Evolutionary conservation across 306 rosid genomes (phyloP).

Genomic region (Hylodesmum podocarpum): DNA sequence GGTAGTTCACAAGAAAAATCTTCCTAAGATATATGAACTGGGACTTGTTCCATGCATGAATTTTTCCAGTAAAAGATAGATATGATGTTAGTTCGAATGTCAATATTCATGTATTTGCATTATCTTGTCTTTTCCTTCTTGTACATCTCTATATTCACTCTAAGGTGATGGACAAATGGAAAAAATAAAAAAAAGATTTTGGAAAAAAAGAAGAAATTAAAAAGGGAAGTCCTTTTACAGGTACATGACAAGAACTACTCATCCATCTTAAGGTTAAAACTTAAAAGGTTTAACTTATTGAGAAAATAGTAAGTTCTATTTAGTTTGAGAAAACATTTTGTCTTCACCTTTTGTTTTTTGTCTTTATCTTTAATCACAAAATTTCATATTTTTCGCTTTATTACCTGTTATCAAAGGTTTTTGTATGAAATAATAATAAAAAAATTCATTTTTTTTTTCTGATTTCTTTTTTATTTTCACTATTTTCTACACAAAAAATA

Average conservation of each 20-base stretch:
- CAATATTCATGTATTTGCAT: not conserved
- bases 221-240: not conserved
- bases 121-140: not conserved
- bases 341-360: not conserved
- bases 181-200: not conserved
- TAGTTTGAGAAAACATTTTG: not conserved
- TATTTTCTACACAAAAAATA: not conserved
- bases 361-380: not conserved
- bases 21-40: not conserved
- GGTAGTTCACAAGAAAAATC: not conserved
- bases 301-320: not conserved
- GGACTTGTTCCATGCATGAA: not conserved
- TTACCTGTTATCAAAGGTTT: too few species aligned
- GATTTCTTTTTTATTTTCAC: not conserved
- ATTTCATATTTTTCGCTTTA: too few species aligned
- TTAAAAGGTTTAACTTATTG: not conserved
- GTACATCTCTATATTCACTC: not conserved
- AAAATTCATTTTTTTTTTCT: not conserved
- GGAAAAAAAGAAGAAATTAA: not conserved
- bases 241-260: not conserved
- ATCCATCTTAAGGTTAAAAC: not conserved
- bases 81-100: conserved; percentile 6
- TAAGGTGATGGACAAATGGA: not conserved
- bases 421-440: not conserved
- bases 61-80: not conserved